Evolutionary conservation across 2,329 filamentous ascomycete species (phyloP).

Genomic region (Phyllachora maydis): DNA sequence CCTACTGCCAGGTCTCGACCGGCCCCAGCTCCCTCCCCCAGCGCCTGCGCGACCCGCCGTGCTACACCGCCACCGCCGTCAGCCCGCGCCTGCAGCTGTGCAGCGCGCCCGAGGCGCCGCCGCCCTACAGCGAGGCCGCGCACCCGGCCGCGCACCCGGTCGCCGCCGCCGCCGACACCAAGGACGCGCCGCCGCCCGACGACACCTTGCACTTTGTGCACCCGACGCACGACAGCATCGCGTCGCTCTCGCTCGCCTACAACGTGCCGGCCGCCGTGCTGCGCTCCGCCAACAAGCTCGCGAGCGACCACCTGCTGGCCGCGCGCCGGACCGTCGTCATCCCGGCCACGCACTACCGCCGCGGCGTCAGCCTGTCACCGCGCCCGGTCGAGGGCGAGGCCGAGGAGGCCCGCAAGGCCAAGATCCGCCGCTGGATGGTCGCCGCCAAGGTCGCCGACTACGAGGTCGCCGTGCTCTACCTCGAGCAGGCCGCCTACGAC

Average conservation of each 20-base stretch:
- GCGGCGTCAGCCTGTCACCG: slow-evolving; percentile 45
- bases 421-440: slow-evolving; percentile 61
- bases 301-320: slow-evolving; percentile 47
- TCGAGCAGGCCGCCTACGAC: slow-evolving; percentile 49
- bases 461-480: slow-evolving; percentile 54
- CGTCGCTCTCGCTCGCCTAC: slow-evolving; percentile 52
- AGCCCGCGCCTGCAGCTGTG: no score
- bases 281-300: slow-evolving; percentile 46
- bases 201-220: slow-evolving; percentile 60
- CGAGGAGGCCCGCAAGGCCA: slow-evolving; percentile 48
- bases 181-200: slow-evolving; percentile 17
- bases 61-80: slow-evolving; percentile 26
- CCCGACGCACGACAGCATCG: slow-evolving; percentile 44
- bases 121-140: slow-evolving; percentile 6
- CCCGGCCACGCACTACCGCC: slow-evolving; percentile 48
- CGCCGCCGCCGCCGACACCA: slow-evolving; percentile 7
- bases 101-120: slow-evolving; percentile 1
- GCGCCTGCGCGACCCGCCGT: slow-evolving; percentile 46
- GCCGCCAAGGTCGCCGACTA: slow-evolving; percentile 59
- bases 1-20: slow-evolving; percentile 57
- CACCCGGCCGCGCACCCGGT: slow-evolving; percentile 1
- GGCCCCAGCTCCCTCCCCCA: slow-evolving; percentile 33
- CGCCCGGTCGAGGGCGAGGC: slow-evolving; percentile 54
- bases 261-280: slow-evolving; percentile 42
- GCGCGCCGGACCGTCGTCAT: slow-evolving; percentile 52